phyloP scores from a whole-genome alignment of 768 basidiomycete species.

The Lentinula edodes region DNA sequence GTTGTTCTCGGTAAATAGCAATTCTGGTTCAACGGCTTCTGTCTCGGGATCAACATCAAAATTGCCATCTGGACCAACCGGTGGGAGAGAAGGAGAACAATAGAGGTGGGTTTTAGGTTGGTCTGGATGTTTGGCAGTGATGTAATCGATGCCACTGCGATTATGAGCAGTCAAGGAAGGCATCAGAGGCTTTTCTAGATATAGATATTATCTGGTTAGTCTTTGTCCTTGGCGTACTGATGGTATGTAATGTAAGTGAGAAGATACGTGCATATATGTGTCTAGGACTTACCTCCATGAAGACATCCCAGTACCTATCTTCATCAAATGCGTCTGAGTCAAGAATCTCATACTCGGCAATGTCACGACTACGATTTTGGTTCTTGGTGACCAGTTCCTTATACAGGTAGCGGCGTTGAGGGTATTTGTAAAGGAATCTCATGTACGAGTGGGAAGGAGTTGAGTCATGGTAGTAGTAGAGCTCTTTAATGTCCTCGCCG shows the following conservation, averaged over 20 bases:
- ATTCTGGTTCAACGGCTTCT: slow-evolving; percentile 71
- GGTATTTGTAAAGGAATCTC: slow-evolving; percentile 99
- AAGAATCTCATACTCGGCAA: slow-evolving; percentile 88
- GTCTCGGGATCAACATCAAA: slow-evolving; percentile 58
- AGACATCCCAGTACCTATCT: slow-evolving; percentile 97
- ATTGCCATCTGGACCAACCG: slow-evolving; percentile 68
- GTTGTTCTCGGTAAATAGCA: slow-evolving; percentile 96
- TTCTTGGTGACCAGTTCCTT: slow-evolving; percentile 90
- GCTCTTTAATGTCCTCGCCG: slow-evolving; percentile 98
- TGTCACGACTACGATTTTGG: slow-evolving; percentile 74
- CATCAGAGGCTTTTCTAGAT: slow-evolving; percentile 64
- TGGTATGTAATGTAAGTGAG: neutral
- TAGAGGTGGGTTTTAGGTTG: slow-evolving; percentile 73
- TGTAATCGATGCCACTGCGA: slow-evolving; percentile 47
- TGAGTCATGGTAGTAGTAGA: slow-evolving; percentile 98
- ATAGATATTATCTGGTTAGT: slow-evolving; percentile 81
- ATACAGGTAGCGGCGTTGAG: slow-evolving; percentile 88
- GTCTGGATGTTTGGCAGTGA: slow-evolving; percentile 68
- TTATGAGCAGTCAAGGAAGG: slow-evolving; percentile 55
- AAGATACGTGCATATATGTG: neutral
- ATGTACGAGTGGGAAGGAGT: slow-evolving; percentile 99
- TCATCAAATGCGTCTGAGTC: slow-evolving; percentile 91
- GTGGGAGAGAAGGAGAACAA: slow-evolving; percentile 88
- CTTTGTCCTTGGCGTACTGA: slow-evolving; percentile 96
- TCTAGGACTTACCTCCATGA: slow-evolving; percentile 72